Percentiles rank a stretch among this genome's conserved stretches.
Evolutionary conservation across 1,139 yeast species (phyloP).

Genomic region (Taphrina deformans): DNA sequence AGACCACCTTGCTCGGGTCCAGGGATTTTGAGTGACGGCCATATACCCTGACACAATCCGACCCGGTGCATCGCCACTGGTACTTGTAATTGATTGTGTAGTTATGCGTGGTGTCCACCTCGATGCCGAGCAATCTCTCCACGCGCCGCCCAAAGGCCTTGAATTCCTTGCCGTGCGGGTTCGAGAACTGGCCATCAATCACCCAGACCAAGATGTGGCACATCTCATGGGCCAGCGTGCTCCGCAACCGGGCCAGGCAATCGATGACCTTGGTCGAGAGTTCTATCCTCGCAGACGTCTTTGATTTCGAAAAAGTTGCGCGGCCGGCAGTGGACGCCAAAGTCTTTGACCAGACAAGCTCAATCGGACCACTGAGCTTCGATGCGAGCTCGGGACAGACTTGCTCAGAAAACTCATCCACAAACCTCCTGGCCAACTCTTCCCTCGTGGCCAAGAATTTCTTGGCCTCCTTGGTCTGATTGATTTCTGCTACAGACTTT

Average conservation of each 20-base stretch:
- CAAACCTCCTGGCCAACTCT: not conserved
- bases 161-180: conserved; percentile 34
- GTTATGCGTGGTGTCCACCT: conserved; percentile 31
- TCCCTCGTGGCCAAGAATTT: not conserved
- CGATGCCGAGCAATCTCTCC: conserved; percentile 11
- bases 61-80: conserved; percentile 32
- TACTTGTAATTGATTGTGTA: conserved; percentile 34
- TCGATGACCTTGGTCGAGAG: conserved; percentile 35
- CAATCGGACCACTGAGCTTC: conserved; percentile 1
- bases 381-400: not conserved
- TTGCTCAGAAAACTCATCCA: not conserved
- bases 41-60: conserved; percentile 17
- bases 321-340: conserved; percentile 30
- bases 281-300: conserved; percentile 22
- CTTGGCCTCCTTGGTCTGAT: not conserved
- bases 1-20: conserved; percentile 25
- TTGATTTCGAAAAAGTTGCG: conserved; percentile 12
- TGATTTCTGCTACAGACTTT: not conserved
- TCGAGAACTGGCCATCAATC: conserved; percentile 13
- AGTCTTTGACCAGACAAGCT: conserved; percentile 18
- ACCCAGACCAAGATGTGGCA: conserved; percentile 34
- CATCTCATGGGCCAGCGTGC: conserved; percentile 34
- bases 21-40: conserved; percentile 35
- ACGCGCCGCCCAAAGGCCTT: conserved; percentile 22
- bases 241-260: conserved; percentile 15